Evolutionary conservation across 495 filamentous ascomycete genomes (phyloP), one percentile per base, ranked within the genome.

Genomic region (Aspergillus mulundensis): DNA sequence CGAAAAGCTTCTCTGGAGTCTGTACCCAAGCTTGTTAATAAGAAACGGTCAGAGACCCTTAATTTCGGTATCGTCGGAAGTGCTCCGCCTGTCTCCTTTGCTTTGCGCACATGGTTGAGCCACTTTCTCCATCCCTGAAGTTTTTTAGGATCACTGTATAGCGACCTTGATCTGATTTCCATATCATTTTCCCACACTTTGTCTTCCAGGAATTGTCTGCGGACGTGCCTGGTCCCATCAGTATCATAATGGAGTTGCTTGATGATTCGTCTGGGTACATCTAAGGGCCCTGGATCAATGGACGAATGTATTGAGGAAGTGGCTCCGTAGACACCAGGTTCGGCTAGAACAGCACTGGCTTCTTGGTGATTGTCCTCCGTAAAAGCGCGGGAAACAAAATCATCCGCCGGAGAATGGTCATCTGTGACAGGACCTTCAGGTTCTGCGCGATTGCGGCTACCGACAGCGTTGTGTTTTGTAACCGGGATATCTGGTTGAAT

Each of bases 1-100:
- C 65, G 61, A 62, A 86, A 77, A 3, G 44, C 61, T 6, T 65
- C 62, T 28, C 61, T 32, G 44, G 63, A 62, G 25, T 67, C 62
- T 3, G 49, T 41, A 30, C 62, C 50, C 3, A 76, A 42, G 28
- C 56, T 60, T 11, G 61, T 62, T 3, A 73, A 51, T 2, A 77
- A 48, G 1, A 40, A 18, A n/a, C 50, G 19, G 7, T 62, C 70
- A 10, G 56, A 47, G 8, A 59, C 34, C 5, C 50, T 56, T 45
- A 70, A 28, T 15, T 39, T 41, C 12, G 61, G 59, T 2, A 62
- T 46, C 5, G 56, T 39, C 7, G 54, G 28, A 30, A 30, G n/a
- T n/a, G n/a, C n/a, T n/a, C n/a, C n/a, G n/a, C 58, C 54, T 14
- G 49, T 18, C 45, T 12, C 23, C 45, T 61, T 70, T 20, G 71